Evolutionary conservation across 768 basidiomycete species (phyloP).

Genomic region (Neoboletus brunneissimus): DNA sequence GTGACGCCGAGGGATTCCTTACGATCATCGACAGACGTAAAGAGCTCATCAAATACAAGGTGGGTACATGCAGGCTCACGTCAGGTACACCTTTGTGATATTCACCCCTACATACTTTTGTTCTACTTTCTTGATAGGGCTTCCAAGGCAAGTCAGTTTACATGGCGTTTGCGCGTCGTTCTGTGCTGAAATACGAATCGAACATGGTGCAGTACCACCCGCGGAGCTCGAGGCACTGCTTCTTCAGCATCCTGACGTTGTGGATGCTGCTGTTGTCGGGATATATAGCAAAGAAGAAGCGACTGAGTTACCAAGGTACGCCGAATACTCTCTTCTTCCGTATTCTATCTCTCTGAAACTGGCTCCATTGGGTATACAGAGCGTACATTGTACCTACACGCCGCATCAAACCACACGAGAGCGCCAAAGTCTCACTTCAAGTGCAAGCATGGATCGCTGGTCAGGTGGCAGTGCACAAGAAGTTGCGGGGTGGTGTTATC

Average conservation of each 20-base stretch:
- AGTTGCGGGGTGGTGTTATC: conserved; percentile 70
- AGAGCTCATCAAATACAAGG: conserved; percentile 78
- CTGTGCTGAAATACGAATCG: background rate
- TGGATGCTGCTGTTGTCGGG: conserved; percentile 81
- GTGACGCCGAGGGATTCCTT: conserved; percentile 70
- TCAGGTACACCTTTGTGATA: background rate
- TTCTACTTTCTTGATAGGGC: conserved; percentile 40
- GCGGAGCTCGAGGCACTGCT: conserved; percentile 82
- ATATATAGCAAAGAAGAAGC: conserved; percentile 62
- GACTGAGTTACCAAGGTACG: conserved; percentile 76
- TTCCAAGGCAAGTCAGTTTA: conserved; percentile 57
- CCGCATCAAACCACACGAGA: conserved; percentile 18
- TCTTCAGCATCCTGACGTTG: conserved; percentile 69
- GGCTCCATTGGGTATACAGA: conserved; percentile 29
- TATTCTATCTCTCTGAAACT: background rate
- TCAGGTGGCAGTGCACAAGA: conserved; percentile 76
- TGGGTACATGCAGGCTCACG: background rate
- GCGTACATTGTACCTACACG: conserved; percentile 51
- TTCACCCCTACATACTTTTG: too few species aligned
- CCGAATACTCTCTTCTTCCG: background rate
- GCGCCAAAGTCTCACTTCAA: conserved; percentile 39
- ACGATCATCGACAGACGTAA: conserved; percentile 73
- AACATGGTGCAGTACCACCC: conserved; percentile 59
- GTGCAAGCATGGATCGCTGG: conserved; percentile 63
- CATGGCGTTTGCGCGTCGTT: background rate